Percentiles rank a stretch among this genome's conserved stretches.
Evolutionary conservation across 2,329 filamentous ascomycete species (phyloP).

Genomic region (Epichloe glyceriae): DNA sequence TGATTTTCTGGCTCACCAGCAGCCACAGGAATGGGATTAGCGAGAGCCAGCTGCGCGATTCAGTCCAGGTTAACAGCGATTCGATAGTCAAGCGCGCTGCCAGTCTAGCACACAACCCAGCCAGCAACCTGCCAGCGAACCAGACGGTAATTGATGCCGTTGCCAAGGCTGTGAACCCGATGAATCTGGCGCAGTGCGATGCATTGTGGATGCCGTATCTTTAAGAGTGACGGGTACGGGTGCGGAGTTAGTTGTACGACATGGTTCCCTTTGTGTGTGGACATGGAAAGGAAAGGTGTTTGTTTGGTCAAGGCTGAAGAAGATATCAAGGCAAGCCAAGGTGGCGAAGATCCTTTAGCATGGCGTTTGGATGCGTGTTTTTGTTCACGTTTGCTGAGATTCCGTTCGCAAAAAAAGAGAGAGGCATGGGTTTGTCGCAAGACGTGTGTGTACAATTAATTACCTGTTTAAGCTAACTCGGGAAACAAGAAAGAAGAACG

Average conservation of each 20-base stretch:
- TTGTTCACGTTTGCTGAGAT: background rate
- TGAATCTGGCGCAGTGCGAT: slow-evolving; percentile 78
- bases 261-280: too few relatives aligned
- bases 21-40: slow-evolving; percentile 45
- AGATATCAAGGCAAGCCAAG: background rate
- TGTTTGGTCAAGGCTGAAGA: background rate
- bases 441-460: background rate
- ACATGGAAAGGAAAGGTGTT: background rate
- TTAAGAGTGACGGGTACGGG: background rate
- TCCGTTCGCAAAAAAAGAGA: too few relatives aligned
- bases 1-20: slow-evolving; percentile 91
- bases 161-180: slow-evolving; percentile 82
- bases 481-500: too few relatives aligned
- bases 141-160: slow-evolving; percentile 95
- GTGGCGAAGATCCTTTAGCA: slow-evolving; percentile 4
- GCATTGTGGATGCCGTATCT: slow-evolving; percentile 91
- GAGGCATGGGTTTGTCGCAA: background rate
- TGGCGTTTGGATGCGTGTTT: slow-evolving; percentile 6
- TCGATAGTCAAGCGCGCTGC: slow-evolving; percentile 84
- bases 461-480: too few relatives aligned
- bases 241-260: too few relatives aligned
- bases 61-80: slow-evolving; percentile 77
- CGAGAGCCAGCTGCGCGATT: slow-evolving; percentile 60
- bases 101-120: slow-evolving; percentile 65
- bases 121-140: slow-evolving; percentile 78